phyloP scores from a whole-genome alignment of 2,329 filamentous ascomycete species.

The Intubia oerlemansii region DNA sequence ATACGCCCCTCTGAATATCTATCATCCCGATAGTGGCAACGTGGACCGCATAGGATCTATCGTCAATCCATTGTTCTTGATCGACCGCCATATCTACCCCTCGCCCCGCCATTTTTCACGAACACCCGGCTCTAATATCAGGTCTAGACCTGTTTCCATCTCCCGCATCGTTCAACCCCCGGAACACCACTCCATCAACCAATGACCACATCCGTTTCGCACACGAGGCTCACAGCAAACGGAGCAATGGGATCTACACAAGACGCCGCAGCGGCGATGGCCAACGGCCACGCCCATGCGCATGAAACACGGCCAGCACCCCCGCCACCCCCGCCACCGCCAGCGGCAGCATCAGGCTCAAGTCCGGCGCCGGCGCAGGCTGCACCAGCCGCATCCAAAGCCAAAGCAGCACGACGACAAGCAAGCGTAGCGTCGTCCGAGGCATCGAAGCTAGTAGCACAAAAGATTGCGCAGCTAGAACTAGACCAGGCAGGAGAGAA shows the following conservation, averaged over 20 bases:
- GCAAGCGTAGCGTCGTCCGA: slow-evolving; percentile 71
- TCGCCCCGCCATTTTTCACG: too few relatives aligned
- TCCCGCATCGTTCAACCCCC: too few relatives aligned
- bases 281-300: slow-evolving; percentile 16
- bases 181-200: too few relatives aligned
- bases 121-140: too few relatives aligned
- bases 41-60: too few relatives aligned
- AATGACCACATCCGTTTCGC: slow-evolving; percentile 18
- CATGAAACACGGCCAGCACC: slow-evolving; percentile 20
- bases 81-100: too few relatives aligned
- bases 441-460: slow-evolving; percentile 75
- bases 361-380: too few relatives aligned
- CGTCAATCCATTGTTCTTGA: too few relatives aligned
- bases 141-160: too few relatives aligned
- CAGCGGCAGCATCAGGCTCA: too few relatives aligned
- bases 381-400: slow-evolving; percentile 21
- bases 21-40: too few relatives aligned
- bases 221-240: slow-evolving; percentile 13
- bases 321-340: slow-evolving; percentile 22
- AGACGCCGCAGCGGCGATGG: slow-evolving; percentile 12
- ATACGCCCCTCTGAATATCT: too few relatives aligned
- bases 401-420: slow-evolving; percentile 67
- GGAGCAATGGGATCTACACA: slow-evolving; percentile 10
- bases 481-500: slow-evolving; percentile 84
- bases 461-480: slow-evolving; percentile 88